Evolutionary conservation across 108 stramenopile genomes (phyloP).

Genomic region (Stephanodiscus minutulus): DNA sequence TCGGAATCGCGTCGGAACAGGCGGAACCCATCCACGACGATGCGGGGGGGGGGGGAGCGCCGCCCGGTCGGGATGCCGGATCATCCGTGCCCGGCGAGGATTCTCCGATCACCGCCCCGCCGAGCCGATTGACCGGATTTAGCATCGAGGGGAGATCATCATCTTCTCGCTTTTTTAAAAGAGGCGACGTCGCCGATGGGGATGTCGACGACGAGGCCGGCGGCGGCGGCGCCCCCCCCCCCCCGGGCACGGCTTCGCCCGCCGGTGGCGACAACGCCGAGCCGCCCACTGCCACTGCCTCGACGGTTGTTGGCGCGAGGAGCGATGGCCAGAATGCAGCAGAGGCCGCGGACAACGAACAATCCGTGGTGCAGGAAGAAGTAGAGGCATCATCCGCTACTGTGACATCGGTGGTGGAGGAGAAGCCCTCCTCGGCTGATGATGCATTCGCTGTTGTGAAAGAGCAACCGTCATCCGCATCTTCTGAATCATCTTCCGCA

Average conservation of each 20-base stretch:
- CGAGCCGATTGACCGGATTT: background rate
- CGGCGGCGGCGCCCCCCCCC: background rate
- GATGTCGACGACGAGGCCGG: background rate
- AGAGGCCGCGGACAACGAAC: background rate
- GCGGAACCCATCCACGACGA: constrained; percentile 5
- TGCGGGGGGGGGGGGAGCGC: background rate
- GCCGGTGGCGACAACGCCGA: background rate
- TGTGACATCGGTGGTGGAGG: background rate
- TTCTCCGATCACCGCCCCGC: too few relatives aligned
- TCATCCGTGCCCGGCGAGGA: background rate
- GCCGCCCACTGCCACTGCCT: background rate
- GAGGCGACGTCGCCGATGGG: background rate
- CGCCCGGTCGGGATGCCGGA: background rate
- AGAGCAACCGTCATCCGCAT: background rate
- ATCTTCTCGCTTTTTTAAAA: background rate
- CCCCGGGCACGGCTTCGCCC: background rate
- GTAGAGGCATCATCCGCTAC: background rate
- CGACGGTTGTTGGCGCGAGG: background rate
- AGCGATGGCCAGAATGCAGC: background rate
- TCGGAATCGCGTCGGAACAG: constrained; percentile 17
- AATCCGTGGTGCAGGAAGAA: background rate
- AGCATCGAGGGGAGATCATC: background rate
- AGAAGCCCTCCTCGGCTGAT: background rate
- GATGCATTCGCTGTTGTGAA: background rate
- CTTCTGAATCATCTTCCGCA: background rate